A percentile compares a stretch with the other conserved stretches of the same genome.
phyloP scores from a whole-genome alignment of 331 rosid species.

The Quercus lobata region DNA sequence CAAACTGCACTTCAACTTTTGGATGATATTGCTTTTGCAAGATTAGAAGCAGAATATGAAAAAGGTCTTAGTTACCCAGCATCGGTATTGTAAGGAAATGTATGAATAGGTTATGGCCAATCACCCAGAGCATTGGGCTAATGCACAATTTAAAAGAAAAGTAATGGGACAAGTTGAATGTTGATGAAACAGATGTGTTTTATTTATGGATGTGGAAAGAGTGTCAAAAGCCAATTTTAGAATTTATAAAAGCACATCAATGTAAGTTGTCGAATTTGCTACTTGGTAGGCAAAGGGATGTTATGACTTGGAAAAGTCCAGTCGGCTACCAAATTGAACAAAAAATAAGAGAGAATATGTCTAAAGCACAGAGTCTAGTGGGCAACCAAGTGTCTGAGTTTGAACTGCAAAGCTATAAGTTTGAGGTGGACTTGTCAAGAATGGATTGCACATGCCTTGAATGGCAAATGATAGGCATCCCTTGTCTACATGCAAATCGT shows the following conservation, averaged over 20 bases:
- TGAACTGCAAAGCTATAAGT: neutral
- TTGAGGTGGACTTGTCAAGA: neutral
- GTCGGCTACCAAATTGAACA: neutral
- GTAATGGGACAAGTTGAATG: neutral
- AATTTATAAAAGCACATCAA: neutral
- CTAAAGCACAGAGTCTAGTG: neutral
- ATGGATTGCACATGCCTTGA: neutral
- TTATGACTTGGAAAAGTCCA: neutral
- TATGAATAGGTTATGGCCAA: slow-evolving; percentile 1
- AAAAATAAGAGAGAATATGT: neutral
- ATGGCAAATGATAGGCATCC: slow-evolving; percentile 7
- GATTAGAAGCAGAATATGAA: neutral
- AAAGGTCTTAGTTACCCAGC: neutral
- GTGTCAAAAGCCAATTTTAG: slow-evolving; percentile 1
- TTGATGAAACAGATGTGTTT: neutral
- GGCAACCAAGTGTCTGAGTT: neutral
- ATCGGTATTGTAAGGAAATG: neutral
- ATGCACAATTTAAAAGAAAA: neutral
- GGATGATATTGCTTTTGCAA: neutral
- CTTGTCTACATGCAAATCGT: slow-evolving; percentile 1
- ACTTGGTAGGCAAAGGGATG: neutral
- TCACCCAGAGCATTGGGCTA: neutral
- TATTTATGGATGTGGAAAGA: neutral
- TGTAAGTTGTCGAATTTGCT: neutral
- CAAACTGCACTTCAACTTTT: neutral